Conservation (phyloP, 768 basidiomycete genomes). For the Strobilomyces confusus region DNA sequence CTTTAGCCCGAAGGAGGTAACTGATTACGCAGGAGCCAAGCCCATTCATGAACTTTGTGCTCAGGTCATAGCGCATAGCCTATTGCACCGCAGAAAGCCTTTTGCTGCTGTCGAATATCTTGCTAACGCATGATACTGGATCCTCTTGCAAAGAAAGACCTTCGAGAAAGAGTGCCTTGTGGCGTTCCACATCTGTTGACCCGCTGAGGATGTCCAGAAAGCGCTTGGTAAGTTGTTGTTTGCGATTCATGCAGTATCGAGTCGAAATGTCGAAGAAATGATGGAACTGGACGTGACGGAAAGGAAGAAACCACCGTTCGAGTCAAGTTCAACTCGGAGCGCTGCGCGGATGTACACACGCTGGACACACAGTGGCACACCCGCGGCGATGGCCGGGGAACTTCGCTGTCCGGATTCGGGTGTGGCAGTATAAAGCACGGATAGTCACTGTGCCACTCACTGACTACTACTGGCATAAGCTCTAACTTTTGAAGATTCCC, state of each 20-base stretch:
- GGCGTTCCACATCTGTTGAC: conserved; percentile 20
- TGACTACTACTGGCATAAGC: too few species aligned
- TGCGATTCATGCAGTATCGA: conserved; percentile 20
- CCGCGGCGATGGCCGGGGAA: too few species aligned
- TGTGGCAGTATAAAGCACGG: too few species aligned
- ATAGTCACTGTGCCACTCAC: too few species aligned
- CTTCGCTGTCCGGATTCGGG: too few species aligned
- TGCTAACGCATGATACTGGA: conserved; percentile 34
- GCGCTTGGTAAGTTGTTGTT: conserved; percentile 30
- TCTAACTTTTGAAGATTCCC: too few species aligned
- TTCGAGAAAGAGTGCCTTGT: conserved; percentile 41
- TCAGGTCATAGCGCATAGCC: conserved; percentile 40
- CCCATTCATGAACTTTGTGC: conserved; percentile 40
- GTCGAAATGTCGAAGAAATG: too few species aligned
- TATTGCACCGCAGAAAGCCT: conserved; percentile 39
- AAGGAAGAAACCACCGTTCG: too few species aligned
- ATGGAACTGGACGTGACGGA: too few species aligned
- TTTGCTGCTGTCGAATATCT: conserved; percentile 31
- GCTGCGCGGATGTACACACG: too few species aligned
- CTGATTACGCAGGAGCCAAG: conserved; percentile 33
- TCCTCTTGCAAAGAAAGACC: conserved; percentile 41
- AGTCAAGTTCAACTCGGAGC: too few species aligned
- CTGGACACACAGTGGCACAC: too few species aligned
- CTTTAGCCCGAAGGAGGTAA: conserved; percentile 38
- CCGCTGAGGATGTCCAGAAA: conserved; percentile 35